Conservation (phyloP, 768 basidiomycete genomes). For the Leccinellum rugosiceps region DNA sequence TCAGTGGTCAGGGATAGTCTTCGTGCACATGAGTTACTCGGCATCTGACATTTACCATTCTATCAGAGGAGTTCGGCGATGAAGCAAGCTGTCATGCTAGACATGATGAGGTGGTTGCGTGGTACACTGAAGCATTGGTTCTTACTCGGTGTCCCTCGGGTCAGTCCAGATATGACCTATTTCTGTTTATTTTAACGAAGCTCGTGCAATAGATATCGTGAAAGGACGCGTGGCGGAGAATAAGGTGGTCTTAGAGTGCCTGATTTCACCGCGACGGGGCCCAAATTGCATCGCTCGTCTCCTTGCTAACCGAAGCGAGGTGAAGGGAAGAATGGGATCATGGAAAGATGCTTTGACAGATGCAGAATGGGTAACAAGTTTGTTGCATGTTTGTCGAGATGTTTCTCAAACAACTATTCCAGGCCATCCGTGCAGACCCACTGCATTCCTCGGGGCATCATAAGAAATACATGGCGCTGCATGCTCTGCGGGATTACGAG, state of each 20-base stretch:
- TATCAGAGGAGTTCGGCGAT: slow-evolving; percentile 13
- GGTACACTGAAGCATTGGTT: slow-evolving; percentile 11
- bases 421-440: slow-evolving; percentile 4
- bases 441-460: neutral
- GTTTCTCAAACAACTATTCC: neutral
- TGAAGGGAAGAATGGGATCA: neutral
- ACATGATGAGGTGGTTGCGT: slow-evolving; percentile 5
- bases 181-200: neutral
- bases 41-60: neutral
- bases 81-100: neutral
- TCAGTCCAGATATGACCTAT: neutral
- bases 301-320: slow-evolving; percentile 8
- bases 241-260: neutral
- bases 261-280: neutral
- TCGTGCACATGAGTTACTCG: neutral
- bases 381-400: neutral
- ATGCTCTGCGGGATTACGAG: neutral
- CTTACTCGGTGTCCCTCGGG: slow-evolving; percentile 4
- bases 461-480: slow-evolving; percentile 2
- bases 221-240: neutral
- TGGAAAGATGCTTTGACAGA: slow-evolving; percentile 5
- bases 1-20: slow-evolving; percentile 10
- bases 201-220: neutral
- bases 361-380: slow-evolving; percentile 2
- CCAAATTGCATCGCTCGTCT: slow-evolving; percentile 2